Base-by-base conservation (phyloP, 805 yeast genomes). In the Blastobotrys terrestris region DNA sequence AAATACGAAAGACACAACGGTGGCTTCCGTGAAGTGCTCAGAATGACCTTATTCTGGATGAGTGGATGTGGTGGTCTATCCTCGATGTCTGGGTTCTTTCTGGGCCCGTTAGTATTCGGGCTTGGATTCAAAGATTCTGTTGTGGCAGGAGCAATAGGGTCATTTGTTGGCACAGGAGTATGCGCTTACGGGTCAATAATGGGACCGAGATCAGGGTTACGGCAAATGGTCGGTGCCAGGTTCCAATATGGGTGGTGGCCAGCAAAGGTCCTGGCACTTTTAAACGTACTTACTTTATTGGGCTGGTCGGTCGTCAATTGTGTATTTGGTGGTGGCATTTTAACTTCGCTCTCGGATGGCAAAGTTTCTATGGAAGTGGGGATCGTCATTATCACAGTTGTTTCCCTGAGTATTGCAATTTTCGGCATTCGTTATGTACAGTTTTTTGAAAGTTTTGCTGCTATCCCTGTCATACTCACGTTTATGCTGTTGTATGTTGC, bases 281-380 rank as follows among this genome's bases (percentile, higher is more conserved):
- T 85, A 40, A 78, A 87, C 45, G 80, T 86, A 53, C 67, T 86
- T 44, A 95, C 96, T 48, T 84, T 85, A 14, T 66, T 87, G 60
- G 96, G 96, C n/a, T 89, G 96, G 96, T 80, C 92, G n/a, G 83
- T 89, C 39, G 90, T 88, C n/a, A 88, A 87, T 64, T 79, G 86
- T 59, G 94, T 88, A 48, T 83, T 87, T 53, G 96, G 95, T 40
- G 97, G 97, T 16, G 90, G 89, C 68, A 84, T 89, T 54, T 67
- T 89, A 47, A 74, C 80, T 6, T 77, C 85, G 43, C 72, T 89
- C 18, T 81, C 89, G 41, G 70, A 81, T 59, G 86, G 79, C 14
- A 76, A 73, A 55, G 76, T 88, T 0, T 88, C 95, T 1, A 63
- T 87, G 40, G 80, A 82, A 63, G 82, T 81, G 16, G 96, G 96